These are phyloP conservation scores for Angophora floribunda DNA, from an alignment of 345 rosid species.

Conservation along the genomic window DNA sequence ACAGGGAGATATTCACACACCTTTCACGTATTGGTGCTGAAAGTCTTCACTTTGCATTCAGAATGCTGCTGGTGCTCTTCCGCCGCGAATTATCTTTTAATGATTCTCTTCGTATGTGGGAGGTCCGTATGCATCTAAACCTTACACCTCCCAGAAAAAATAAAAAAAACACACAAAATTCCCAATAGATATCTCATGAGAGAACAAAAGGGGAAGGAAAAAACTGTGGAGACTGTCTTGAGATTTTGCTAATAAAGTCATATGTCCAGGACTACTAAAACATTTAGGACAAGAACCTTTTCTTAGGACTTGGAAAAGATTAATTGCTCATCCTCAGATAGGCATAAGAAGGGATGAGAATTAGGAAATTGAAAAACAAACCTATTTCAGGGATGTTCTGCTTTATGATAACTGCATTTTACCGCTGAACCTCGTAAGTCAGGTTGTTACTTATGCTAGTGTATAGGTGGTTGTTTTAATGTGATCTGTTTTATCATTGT, in stretches of 20 bases:
- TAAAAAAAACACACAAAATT: not conserved
- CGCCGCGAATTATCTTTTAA: slow-evolving; percentile 70
- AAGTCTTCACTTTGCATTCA: slow-evolving; percentile 96
- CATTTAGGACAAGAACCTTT: not conserved
- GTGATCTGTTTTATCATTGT: not conserved
- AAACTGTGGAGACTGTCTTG: not conserved
- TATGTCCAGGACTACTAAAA: not conserved
- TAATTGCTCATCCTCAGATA: not conserved
- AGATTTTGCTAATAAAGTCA: not conserved
- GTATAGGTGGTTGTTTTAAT: not conserved
- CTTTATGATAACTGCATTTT: not conserved
- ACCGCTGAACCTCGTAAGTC: not conserved
- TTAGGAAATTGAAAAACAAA: not conserved
- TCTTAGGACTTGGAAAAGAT: not conserved
- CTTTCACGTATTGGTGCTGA: slow-evolving; percentile 79
- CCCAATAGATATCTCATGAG: not conserved
- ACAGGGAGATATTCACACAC: slow-evolving; percentile 76
- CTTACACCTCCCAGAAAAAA: not conserved
- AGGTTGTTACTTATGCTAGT: not conserved
- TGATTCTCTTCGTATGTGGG: slow-evolving; percentile 95
- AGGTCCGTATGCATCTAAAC: slow-evolving; percentile 34
- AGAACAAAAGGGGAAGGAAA: not conserved
- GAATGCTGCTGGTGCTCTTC: slow-evolving; percentile 84
- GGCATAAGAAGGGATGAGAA: not conserved
- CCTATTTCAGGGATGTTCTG: not conserved